Conservation (phyloP, 352 stramenopile genomes). For the Phytophthora sansomeana region DNA sequence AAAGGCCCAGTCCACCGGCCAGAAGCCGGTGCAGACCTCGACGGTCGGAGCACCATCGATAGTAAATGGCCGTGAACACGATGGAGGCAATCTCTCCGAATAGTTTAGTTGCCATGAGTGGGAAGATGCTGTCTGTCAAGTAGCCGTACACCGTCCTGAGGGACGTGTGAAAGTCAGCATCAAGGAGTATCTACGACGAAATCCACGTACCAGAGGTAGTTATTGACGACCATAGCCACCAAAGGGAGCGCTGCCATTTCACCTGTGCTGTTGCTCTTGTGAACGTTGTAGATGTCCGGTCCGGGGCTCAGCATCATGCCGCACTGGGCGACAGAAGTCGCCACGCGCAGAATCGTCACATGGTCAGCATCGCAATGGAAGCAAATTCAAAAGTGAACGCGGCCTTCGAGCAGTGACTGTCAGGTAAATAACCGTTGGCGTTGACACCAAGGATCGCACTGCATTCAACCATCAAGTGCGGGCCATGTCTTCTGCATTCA, state of each 20-base stretch:
- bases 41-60: slow-evolving; percentile 10
- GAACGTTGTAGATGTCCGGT: slow-evolving; percentile 23
- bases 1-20: slow-evolving; percentile 6
- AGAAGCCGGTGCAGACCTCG: slow-evolving; percentile 12
- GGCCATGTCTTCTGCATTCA: too few species aligned
- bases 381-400: slow-evolving; percentile 10
- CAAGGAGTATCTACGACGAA: neutral
- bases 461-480: too few species aligned
- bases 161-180: neutral
- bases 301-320: slow-evolving; percentile 26
- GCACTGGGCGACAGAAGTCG: slow-evolving; percentile 25
- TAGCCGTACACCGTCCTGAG: slow-evolving; percentile 35
- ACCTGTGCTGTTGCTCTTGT: slow-evolving; percentile 25
- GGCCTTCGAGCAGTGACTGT: neutral
- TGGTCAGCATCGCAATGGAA: neutral
- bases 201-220: slow-evolving; percentile 26
- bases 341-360: slow-evolving; percentile 21
- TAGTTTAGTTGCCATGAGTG: slow-evolving; percentile 29
- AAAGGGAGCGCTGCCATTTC: slow-evolving; percentile 28
- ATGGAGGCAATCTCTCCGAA: slow-evolving; percentile 22
- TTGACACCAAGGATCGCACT: too few species aligned
- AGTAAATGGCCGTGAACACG: slow-evolving; percentile 30
- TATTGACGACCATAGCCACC: slow-evolving; percentile 36
- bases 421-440: too few species aligned
- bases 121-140: slow-evolving; percentile 33